phyloP scores from a whole-genome alignment of 208 protist genomes.

The Herpetomonas tarakana region DNA sequence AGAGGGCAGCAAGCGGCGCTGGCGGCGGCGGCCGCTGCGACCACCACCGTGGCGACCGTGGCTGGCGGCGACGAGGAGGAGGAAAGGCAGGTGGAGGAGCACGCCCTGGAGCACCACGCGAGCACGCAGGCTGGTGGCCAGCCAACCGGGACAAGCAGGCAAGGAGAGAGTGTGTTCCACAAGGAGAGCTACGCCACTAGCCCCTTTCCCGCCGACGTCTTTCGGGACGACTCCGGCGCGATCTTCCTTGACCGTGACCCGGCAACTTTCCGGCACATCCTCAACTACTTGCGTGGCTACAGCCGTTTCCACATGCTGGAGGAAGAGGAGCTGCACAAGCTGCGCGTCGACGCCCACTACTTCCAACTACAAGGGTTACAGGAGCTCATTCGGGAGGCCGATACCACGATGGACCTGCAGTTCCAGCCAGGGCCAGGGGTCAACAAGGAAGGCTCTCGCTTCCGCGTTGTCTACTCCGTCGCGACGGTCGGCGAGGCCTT shows the following conservation, averaged over 20 bases:
- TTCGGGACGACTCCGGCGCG: constrained; percentile 46
- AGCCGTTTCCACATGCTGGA: constrained; percentile 55
- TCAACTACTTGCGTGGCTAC: constrained; percentile 87
- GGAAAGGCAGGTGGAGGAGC: constrained; percentile 4
- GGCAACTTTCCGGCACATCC: constrained; percentile 65
- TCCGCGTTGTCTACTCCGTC: constrained; percentile 82
- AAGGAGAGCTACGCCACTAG: not conserved
- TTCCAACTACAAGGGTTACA: constrained; percentile 58
- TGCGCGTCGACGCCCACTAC: constrained; percentile 78
- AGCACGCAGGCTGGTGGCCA: not conserved
- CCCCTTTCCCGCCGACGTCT: constrained; percentile 11
- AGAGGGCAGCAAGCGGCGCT: not conserved
- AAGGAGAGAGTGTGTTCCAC: not conserved
- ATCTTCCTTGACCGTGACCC: constrained; percentile 90
- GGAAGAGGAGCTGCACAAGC: constrained; percentile 55
- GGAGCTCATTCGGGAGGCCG: constrained; percentile 37
- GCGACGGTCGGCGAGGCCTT: constrained; percentile 69
- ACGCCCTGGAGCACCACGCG: not conserved
- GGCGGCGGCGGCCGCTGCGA: not conserved
- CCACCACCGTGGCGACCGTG: not conserved
- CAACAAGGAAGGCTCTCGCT: constrained; percentile 64
- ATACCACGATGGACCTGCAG: constrained; percentile 18
- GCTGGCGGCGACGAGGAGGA: constrained; percentile 6
- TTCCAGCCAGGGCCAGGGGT: constrained; percentile 72
- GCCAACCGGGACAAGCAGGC: too few relatives aligned